Percentiles rank a stretch among this genome's conserved stretches.
Conservation (phyloP, 441 rosid species). For the Erysimum cheiri region DNA sequence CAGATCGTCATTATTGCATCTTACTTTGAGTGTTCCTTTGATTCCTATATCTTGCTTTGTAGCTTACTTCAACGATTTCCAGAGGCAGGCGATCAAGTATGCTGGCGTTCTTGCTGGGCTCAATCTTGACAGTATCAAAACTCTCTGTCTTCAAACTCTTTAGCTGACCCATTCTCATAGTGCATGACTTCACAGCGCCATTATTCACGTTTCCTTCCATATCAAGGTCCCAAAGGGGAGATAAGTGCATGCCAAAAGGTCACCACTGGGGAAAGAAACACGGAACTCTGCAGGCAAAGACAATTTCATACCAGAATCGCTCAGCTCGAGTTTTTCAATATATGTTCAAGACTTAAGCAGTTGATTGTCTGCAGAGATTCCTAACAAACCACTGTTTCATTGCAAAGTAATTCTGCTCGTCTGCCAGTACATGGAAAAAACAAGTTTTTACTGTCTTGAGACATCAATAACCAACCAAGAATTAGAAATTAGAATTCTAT, state of each 20-base stretch:
- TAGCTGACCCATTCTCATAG: slow-evolving; percentile 74
- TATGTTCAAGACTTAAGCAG: slow-evolving; percentile 73
- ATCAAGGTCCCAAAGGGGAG: slow-evolving; percentile 64
- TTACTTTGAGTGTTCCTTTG: too few species aligned
- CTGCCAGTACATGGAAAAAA: slow-evolving; percentile 92
- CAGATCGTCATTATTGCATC: too few species aligned
- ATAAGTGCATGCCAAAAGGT: slow-evolving; percentile 52
- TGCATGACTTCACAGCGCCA: slow-evolving; percentile 77
- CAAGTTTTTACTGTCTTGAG: slow-evolving; percentile 80
- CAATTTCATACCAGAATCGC: slow-evolving; percentile 52
- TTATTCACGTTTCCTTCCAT: slow-evolving; percentile 90
- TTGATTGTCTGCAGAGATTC: slow-evolving; percentile 66
- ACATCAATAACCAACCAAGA: slow-evolving; percentile 46
- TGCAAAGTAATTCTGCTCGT: slow-evolving; percentile 78
- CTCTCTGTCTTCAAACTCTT: slow-evolving; percentile 53
- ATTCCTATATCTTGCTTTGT: too few species aligned
- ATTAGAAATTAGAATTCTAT: slow-evolving; percentile 23
- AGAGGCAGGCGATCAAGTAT: too few species aligned
- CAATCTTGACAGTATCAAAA: slow-evolving; percentile 35
- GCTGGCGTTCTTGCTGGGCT: too few species aligned
- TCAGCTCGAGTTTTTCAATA: slow-evolving; percentile 63
- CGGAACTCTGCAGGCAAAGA: slow-evolving; percentile 84
- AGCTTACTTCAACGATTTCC: too few species aligned
- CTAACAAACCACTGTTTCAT: slow-evolving; percentile 84
- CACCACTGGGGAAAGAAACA: slow-evolving; percentile 58